Percentiles rank a stretch among this genome's conserved stretches.
These are phyloP conservation scores for Narthecium ossifragum DNA, from an alignment of 106 monocot species.

Conservation along the genomic window DNA sequence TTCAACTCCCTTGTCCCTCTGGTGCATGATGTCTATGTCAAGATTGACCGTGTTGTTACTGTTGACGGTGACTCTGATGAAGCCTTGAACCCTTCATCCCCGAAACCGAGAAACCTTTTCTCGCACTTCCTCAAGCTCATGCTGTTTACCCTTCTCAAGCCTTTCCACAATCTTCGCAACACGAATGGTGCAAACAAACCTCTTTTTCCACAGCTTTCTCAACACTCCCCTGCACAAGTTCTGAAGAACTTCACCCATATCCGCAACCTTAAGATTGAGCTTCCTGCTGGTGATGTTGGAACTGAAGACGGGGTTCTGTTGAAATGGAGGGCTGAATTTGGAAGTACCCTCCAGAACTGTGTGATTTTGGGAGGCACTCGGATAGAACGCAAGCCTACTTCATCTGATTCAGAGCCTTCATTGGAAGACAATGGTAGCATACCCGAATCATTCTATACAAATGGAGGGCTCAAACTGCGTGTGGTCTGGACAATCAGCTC, in stretches of 20 bases:
- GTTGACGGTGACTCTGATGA: slow-evolving; percentile 68
- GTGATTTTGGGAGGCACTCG: slow-evolving; percentile 73
- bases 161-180: slow-evolving; percentile 48
- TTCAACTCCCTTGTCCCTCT: slow-evolving; percentile 61
- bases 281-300: slow-evolving; percentile 78
- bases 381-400: slow-evolving; percentile 27
- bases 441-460: slow-evolving; percentile 85
- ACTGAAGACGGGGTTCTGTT: slow-evolving; percentile 74
- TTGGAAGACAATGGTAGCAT: slow-evolving; percentile 70
- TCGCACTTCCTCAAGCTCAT: slow-evolving; percentile 63
- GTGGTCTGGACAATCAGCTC: slow-evolving; percentile 92
- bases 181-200: slow-evolving; percentile 34
- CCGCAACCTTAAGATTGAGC: slow-evolving; percentile 52
- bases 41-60: slow-evolving; percentile 69
- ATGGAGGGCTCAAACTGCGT: slow-evolving; percentile 75
- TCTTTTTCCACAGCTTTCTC: slow-evolving; percentile 68
- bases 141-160: slow-evolving; percentile 48
- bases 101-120: slow-evolving; percentile 52
- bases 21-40: slow-evolving; percentile 64
- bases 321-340: slow-evolving; percentile 85
- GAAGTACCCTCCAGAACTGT: slow-evolving; percentile 80
- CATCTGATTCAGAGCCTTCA: slow-evolving; percentile 10
- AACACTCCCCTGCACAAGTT: slow-evolving; percentile 75
- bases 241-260: slow-evolving; percentile 67
- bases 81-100: slow-evolving; percentile 25